phyloP scores from a whole-genome alignment of 306 rosid species.

The Citrullus mucosospermus region DNA sequence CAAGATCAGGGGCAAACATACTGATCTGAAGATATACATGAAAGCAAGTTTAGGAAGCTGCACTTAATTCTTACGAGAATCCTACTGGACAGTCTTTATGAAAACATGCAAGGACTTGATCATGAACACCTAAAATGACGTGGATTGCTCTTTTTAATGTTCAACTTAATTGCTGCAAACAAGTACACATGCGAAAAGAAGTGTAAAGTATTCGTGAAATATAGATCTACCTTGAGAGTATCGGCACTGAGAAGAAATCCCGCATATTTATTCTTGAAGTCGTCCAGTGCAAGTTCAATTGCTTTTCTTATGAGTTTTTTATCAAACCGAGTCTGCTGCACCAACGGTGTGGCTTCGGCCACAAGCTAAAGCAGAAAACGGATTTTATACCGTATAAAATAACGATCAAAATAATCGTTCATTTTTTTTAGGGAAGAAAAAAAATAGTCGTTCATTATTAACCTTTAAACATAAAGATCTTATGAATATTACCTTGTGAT shows the following conservation, averaged over 20 bases:
- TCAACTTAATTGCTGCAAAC: neutral
- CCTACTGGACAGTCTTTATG: neutral
- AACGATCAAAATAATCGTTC: neutral
- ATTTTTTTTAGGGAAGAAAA: neutral
- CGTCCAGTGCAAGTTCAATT: constrained; percentile 59
- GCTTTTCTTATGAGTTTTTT: constrained; percentile 51
- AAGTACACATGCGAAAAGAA: neutral
- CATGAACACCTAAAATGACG: neutral
- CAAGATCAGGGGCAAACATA: constrained; percentile 71
- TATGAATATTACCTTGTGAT: constrained; percentile 41
- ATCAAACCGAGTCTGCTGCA: constrained; percentile 31
- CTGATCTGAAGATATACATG: constrained; percentile 40
- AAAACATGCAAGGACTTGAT: neutral
- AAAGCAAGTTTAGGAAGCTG: neutral
- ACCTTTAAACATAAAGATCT: neutral
- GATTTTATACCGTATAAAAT: neutral
- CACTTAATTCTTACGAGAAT: neutral
- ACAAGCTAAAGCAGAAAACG: constrained; percentile 39
- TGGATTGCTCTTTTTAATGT: too few relatives aligned
- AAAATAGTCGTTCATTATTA: neutral
- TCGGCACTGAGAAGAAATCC: constrained; percentile 74
- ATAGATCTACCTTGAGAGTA: constrained; percentile 49
- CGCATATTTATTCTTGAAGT: constrained; percentile 59
- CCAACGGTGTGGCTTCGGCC: constrained; percentile 24
- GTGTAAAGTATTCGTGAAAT: neutral